Evolutionary conservation across 2,329 filamentous ascomycete genomes (phyloP).

Genomic region (Microdochium paspali): DNA sequence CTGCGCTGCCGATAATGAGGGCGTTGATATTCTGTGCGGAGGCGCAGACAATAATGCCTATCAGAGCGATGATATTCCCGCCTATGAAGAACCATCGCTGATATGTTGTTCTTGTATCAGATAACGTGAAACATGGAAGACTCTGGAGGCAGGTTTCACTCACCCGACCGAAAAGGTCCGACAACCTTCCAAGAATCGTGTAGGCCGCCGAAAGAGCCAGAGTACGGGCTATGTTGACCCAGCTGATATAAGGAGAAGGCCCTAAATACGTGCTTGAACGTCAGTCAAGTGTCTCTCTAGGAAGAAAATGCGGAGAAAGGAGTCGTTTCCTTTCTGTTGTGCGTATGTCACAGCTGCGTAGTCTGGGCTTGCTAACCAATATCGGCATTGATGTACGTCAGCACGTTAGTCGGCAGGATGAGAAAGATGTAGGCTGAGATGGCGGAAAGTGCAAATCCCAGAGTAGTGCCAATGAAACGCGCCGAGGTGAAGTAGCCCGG

Average conservation of each 20-base stretch:
- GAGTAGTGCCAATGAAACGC: conserved; percentile 20
- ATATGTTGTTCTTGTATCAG: too few relatives aligned
- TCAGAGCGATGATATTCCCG: conserved; percentile 22
- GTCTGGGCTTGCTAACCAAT: too few relatives aligned
- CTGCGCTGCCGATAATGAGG: conserved; percentile 23
- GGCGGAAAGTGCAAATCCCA: conserved; percentile 25
- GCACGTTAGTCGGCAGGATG: conserved; percentile 25
- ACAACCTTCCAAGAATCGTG: conserved; percentile 26
- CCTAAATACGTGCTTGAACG: conserved; percentile 8
- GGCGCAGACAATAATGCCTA: conserved; percentile 26
- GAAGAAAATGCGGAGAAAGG: too few relatives aligned
- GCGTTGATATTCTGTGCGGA: conserved; percentile 22
- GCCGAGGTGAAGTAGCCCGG: conserved; percentile 25
- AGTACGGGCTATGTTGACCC: conserved; percentile 25
- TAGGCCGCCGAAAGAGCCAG: conserved; percentile 24
- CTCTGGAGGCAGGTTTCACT: too few relatives aligned
- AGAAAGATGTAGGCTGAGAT: conserved; percentile 26
- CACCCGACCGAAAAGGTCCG: conserved; percentile 28
- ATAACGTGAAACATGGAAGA: too few relatives aligned
- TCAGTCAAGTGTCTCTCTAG: neutral
- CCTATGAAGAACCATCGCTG: conserved; percentile 29
- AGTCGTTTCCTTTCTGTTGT: neutral
- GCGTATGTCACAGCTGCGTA: too few relatives aligned
- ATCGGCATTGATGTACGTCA: conserved; percentile 25
- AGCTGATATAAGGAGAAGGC: conserved; percentile 22